Evolutionary conservation across 2,329 filamentous ascomycete species (phyloP).

Genomic region (Cadophora sp.): DNA sequence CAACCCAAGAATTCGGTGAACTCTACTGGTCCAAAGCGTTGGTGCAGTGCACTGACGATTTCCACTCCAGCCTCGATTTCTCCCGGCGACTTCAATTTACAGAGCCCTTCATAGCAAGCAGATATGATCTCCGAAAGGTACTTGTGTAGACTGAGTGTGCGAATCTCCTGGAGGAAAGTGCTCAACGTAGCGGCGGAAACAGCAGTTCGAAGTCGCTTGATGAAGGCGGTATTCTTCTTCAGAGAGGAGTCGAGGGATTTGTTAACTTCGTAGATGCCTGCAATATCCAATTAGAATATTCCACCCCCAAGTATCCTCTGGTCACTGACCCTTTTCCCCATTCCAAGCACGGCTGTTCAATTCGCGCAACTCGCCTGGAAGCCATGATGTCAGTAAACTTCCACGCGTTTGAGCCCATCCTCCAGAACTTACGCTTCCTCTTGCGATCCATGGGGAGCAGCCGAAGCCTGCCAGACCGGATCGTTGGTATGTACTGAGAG

Average conservation of each 20-base stretch:
- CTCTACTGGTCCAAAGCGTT: slow-evolving; percentile 87
- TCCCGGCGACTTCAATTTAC: slow-evolving; percentile 87
- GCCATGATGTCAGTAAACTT: slow-evolving; percentile 31
- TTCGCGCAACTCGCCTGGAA: slow-evolving; percentile 84
- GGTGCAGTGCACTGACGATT: slow-evolving; percentile 92
- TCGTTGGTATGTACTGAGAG: slow-evolving; percentile 35
- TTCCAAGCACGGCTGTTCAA: slow-evolving; percentile 89
- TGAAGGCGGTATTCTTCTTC: slow-evolving; percentile 98
- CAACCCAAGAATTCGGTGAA: slow-evolving; percentile 93
- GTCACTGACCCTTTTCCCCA: slow-evolving; percentile 78
- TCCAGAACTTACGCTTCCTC: slow-evolving; percentile 61
- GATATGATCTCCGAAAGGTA: slow-evolving; percentile 97
- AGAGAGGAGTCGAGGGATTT: slow-evolving; percentile 89
- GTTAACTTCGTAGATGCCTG: slow-evolving; percentile 58
- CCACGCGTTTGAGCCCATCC: neutral
- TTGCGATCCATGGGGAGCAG: slow-evolving; percentile 65
- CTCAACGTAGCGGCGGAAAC: slow-evolving; percentile 79
- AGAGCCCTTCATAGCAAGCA: slow-evolving; percentile 92
- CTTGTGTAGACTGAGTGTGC: slow-evolving; percentile 89
- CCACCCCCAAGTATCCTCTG: neutral
- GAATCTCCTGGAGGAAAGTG: slow-evolving; percentile 90
- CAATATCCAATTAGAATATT: slow-evolving; percentile 29
- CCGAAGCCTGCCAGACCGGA: slow-evolving; percentile 34
- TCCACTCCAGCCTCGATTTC: slow-evolving; percentile 93
- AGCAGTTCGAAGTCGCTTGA: slow-evolving; percentile 91